Evolutionary conservation across 495 filamentous ascomycete species (phyloP).

Genomic region (Tuber indicum): DNA sequence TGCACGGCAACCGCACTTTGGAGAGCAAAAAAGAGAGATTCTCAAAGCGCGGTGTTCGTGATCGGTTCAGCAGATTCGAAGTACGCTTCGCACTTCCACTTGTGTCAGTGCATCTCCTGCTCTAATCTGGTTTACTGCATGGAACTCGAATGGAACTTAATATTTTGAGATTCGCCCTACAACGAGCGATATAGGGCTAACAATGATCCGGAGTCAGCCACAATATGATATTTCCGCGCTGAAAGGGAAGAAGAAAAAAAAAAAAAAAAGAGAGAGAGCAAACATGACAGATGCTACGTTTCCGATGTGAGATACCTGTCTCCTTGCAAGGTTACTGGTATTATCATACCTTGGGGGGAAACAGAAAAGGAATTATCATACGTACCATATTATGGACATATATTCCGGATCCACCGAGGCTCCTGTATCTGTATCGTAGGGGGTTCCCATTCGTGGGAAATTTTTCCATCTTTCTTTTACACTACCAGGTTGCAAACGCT

Average conservation of each 20-base stretch:
- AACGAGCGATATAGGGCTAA: slow-evolving; percentile 3
- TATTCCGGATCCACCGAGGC: not conserved
- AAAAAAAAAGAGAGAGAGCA: not conserved
- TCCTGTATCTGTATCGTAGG: not conserved
- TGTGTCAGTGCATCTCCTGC: slow-evolving; percentile 1
- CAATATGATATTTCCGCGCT: slow-evolving; percentile 2
- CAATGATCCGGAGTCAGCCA: not conserved
- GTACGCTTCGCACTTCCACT: not conserved
- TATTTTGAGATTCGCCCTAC: not conserved
- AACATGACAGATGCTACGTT: not conserved
- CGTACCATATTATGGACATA: not conserved
- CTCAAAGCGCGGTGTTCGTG: not conserved
- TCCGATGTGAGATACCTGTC: not conserved
- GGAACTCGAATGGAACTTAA: not conserved
- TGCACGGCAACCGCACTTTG: not conserved
- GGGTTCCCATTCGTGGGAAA: not conserved
- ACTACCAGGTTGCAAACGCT: not conserved
- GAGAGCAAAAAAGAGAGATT: not conserved
- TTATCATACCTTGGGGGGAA: not conserved
- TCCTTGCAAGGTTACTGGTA: not conserved
- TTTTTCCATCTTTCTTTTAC: not conserved
- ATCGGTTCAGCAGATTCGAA: not conserved
- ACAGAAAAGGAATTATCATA: not conserved
- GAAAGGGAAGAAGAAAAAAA: not conserved
- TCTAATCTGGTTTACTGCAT: not conserved